Percentiles rank a stretch among this genome's conserved stretches.
Evolutionary conservation across 2,329 filamentous ascomycete genomes (phyloP).

Genomic region (Fusarium fujikuroi): DNA sequence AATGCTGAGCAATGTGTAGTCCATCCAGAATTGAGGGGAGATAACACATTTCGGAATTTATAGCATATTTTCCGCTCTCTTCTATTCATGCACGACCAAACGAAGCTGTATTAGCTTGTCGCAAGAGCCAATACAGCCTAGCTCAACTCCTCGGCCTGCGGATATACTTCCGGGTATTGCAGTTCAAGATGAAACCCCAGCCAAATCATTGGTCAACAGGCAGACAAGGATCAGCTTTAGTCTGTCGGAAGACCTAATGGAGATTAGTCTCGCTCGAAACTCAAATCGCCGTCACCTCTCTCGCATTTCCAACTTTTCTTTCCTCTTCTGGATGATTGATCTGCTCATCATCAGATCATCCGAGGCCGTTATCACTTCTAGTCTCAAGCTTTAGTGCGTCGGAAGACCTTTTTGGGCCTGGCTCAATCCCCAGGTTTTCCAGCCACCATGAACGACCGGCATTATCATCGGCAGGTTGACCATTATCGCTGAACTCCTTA

Average conservation of each 20-base stretch:
- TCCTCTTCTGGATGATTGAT: neutral
- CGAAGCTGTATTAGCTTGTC: neutral
- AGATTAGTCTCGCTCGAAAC: neutral
- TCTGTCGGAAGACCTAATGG: neutral
- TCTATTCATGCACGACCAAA: neutral
- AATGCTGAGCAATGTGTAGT: neutral
- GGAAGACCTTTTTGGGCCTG: neutral
- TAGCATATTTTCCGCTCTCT: neutral
- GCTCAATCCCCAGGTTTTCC: neutral
- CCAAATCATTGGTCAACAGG: neutral
- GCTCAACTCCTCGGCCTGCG: neutral
- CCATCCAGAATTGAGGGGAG: neutral
- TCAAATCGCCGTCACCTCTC: neutral
- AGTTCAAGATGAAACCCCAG: neutral
- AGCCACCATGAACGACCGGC: neutral
- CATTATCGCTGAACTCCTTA: neutral
- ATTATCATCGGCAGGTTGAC: neutral
- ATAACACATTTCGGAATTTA: neutral
- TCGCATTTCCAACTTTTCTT: neutral
- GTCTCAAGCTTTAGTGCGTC: accelerated
- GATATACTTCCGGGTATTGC: neutral
- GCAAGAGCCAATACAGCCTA: neutral
- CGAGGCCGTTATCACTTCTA: neutral
- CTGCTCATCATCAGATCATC: neutral
- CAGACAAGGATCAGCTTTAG: neutral